Evolutionary conservation across 2,329 filamentous ascomycete species (phyloP), one percentile per base, ranked within the genome.

Genomic region (Triangularia verruculosa): DNA sequence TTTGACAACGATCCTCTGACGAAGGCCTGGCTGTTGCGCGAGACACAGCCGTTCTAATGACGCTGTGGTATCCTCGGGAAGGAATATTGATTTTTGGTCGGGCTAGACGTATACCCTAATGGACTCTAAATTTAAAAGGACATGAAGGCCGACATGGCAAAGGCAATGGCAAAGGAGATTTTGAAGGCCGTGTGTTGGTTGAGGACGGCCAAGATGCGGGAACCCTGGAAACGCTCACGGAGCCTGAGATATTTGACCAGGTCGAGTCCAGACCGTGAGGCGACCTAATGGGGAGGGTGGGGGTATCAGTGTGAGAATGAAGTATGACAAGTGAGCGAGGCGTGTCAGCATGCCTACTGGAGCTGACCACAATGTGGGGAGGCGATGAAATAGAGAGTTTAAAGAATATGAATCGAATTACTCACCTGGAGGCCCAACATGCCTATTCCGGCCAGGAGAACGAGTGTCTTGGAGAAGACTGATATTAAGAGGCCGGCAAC

Each of bases 1-100:
- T 94, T 99, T 71, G 80, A 89, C 68, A 80, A 86, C 2, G 92
- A 96, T 73, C 78, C 86, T 57, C 74, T 90, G 70, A 91, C 92
- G 1, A 79, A 86, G 75, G 85, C 84, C 61, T 99, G 94, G 94
- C 80, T 99, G 71, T 85, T 91, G 78, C 86, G 91, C 72, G 95
- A 99, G 80, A 96, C 91, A n/a, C 82, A 84, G 71, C 85, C 87
- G 5, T 83, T 88, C 68, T 84, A 52, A 63, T 34, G 4, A 32
- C 15, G 25, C 28, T 13, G 6, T 22, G 15, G 8, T 27, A 8
- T 25, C 9, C 13, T 5, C 3, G 9, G 22, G 3, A n/a, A 27
- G 11, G 51, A 27, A 27, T 34, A 32, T 39, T 55, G n/a, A 13
- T 52, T 58, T 60, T 20, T 47, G 6, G 13, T 47, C 51, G 52